These are phyloP conservation scores for Coprinopsis sp. DNA, from an alignment of 768 basidiomycete species.

Conservation along the genomic window DNA sequence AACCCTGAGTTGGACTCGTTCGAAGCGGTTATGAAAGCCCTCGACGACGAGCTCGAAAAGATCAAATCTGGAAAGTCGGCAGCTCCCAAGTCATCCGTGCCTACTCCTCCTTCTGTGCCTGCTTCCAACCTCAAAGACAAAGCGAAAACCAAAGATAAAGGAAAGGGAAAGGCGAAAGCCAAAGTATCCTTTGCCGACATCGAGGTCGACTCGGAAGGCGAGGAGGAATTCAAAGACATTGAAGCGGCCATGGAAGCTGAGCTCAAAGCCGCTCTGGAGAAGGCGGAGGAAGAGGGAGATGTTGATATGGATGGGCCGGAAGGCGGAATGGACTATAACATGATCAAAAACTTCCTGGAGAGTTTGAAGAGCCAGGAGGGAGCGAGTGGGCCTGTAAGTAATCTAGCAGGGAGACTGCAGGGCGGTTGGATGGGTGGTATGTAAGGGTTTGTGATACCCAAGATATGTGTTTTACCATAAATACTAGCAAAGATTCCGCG, in stretches of 20 bases:
- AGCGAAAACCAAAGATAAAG: conserved; percentile 14
- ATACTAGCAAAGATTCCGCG: not conserved
- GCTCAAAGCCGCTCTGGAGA: conserved; percentile 58
- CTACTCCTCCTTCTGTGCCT: not conserved
- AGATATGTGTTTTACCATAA: not conserved
- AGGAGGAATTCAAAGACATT: conserved; percentile 52
- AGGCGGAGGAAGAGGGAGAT: conserved; percentile 49
- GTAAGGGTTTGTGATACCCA: conserved; percentile 54
- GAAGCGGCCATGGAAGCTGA: conserved; percentile 91
- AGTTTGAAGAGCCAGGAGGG: conserved; percentile 93
- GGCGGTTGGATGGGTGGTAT: conserved; percentile 70
- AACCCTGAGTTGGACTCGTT: conserved; percentile 86
- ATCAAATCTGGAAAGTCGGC: conserved; percentile 14
- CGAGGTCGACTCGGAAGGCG: conserved; percentile 34
- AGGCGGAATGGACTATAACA: conserved; percentile 69
- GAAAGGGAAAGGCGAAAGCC: conserved; percentile 46
- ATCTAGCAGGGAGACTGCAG: conserved; percentile 78
- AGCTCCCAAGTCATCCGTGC: no score
- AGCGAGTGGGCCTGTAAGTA: conserved; percentile 86
- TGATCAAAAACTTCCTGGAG: conserved; percentile 96
- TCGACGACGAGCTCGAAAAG: conserved; percentile 78
- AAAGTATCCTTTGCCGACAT: conserved; percentile 15
- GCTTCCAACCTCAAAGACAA: conserved; percentile 1
- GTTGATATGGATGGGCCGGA: no score
- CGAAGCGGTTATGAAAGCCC: conserved; percentile 92